These are phyloP conservation scores for Nannochloropsis gaditana DNA, from an alignment of 108 stramenopile species.

Conservation along the genomic window DNA sequence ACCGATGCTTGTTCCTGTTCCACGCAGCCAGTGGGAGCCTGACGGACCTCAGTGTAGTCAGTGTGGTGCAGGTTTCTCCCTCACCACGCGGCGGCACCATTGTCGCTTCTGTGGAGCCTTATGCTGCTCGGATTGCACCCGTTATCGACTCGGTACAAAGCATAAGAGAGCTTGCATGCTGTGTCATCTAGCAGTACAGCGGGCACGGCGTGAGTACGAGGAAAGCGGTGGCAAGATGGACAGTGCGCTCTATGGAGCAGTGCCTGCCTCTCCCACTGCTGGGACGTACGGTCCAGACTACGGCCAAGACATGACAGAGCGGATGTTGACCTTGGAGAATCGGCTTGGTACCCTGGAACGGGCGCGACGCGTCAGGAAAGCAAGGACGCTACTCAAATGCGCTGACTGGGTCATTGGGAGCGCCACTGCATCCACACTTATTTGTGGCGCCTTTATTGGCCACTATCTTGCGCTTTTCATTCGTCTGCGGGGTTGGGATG, in stretches of 20 bases:
- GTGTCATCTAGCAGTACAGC: not conserved
- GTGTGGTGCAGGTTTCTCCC: not conserved
- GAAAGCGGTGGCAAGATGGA: not conserved
- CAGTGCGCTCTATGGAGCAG: not conserved
- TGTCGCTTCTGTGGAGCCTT: conserved; percentile 16
- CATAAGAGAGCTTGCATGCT: not conserved
- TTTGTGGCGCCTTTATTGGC: not conserved
- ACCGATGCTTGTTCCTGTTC: not conserved
- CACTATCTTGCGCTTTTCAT: not conserved
- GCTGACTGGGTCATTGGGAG: conserved; percentile 13
- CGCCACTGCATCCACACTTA: not conserved
- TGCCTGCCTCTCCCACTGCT: not conserved
- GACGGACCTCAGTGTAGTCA: conserved; percentile 19
- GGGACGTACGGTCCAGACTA: not conserved
- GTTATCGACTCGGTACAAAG: not conserved
- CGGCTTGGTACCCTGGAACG: conserved; percentile 8
- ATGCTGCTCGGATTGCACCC: not conserved
- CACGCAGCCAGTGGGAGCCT: not conserved
- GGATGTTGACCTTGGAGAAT: conserved; percentile 10
- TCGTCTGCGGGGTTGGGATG: not conserved
- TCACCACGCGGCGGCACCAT: conserved; percentile 1
- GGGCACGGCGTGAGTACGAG: conserved; percentile 15
- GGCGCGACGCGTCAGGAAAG: not conserved
- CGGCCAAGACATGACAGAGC: not conserved
- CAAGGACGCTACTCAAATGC: conserved; percentile 13